A percentile compares a stretch with the other conserved stretches of the same genome.
These are phyloP conservation scores for Mycena leptocephala DNA, from an alignment of 768 basidiomycete species.

Conservation along the genomic window DNA sequence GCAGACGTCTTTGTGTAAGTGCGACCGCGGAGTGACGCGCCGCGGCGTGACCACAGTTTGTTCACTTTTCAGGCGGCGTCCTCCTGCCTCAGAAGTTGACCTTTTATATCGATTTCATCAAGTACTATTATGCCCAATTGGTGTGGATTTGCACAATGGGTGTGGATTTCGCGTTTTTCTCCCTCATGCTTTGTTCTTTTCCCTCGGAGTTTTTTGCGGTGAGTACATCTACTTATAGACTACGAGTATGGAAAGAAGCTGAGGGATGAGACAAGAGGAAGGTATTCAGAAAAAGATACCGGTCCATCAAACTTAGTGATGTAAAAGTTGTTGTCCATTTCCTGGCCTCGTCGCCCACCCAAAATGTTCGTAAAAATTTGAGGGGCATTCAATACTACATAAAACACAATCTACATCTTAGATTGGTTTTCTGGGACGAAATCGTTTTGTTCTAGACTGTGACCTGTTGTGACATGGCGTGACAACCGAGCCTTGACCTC, in stretches of 20 bases:
- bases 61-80: no score
- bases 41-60: no score
- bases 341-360: neutral
- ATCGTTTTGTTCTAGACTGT: no score
- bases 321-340: neutral
- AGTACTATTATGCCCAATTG: no score
- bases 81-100: no score
- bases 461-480: no score
- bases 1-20: no score
- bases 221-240: neutral
- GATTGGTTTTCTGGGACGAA: no score
- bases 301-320: neutral
- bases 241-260: neutral
- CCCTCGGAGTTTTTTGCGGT: neutral
- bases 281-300: no score
- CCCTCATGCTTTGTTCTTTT: neutral
- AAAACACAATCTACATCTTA: no score
- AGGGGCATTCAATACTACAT: neutral
- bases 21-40: no score
- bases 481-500: neutral
- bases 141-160: neutral
- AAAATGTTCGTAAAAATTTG: neutral
- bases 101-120: no score
- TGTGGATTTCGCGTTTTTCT: neutral
- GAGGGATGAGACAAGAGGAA: neutral